Base-by-base conservation (phyloP, 306 rosid species). In the Cucurbita moschata region DNA sequence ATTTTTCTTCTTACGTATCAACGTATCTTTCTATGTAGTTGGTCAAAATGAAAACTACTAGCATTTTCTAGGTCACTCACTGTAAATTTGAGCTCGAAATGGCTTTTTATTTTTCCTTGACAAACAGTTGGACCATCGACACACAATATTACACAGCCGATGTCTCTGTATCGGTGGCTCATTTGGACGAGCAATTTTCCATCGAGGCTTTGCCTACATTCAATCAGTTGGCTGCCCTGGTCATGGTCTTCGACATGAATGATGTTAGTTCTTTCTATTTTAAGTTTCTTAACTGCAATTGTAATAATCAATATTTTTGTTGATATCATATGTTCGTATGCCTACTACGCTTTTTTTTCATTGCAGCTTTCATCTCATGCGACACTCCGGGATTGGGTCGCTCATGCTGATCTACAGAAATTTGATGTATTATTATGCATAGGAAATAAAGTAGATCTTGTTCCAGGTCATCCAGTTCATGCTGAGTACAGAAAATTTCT, bases 361-460 rank as follows among this genome's bases (percentile, higher is more conserved):
- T 73, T 80, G 89, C 90, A 88, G 98, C 81, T 81, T 57, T 80
- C 90, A 18, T 87, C 96, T 65, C 75, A 90, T 8, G 68, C 78
- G 79, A 86, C 87, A 50, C 86, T 93, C 62, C 84, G 80, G 79
- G 80, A 86, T 52, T 93, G 96, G 93, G 88, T 86, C 7, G 77
- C 89, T 37, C 74, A n/a, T 61, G 81, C 80, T 53, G 92, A 88
- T 86, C 84, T 93, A 76, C 87, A 74, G 75, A 87, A 84, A 49
- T 87, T 90, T 51, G 92, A 93, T 82, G 86, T 90, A 76, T 76
- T 87, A 62, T 76, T 93, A 77, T 93, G 96, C 81, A 81, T 93
- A 78, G 98, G 98, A 71, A 93, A 90, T 77, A 93, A 93, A 81
- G 96, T 87, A 59, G 96, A 93, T 80, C 86, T 87, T 78, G 64